Evolutionary conservation across 2,329 filamentous ascomycete species (phyloP), one percentile per base, ranked within the genome.

Genomic region (Aureobasidium sp.): DNA sequence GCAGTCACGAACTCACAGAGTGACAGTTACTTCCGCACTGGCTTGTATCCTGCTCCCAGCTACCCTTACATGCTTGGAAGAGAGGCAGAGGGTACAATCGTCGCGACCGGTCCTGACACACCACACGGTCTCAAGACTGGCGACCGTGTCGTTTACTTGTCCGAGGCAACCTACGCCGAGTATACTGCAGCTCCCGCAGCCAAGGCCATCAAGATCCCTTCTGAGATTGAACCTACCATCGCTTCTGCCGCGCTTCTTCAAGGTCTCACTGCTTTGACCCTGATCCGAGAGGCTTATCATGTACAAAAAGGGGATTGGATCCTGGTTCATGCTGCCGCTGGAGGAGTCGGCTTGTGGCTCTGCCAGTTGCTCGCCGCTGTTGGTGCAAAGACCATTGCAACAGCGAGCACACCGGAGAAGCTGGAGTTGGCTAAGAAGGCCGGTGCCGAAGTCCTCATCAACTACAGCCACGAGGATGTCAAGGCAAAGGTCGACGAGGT

Each of bases 271-370:
- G 90, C 91, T 0, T 79, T 94, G 67, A 89, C 90, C 0, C 80
- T 96, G 34, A 83, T 91, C 63, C 84, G 87, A 62, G 91, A 96
- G 72, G 84, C 88, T 4, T 80, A 88, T 66, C 69, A 79, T 0
- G 89, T 93, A 6, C 79, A 90, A 71, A 80, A 84, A 66, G 89
- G 87, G 1, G 90, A 95, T 67, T 94, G 88, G 86, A 81, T 91
- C 0, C 83, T 96, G 2, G 85, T 96, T 16, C 90, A 94, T 68
- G 91, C 91, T 0, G 91, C 91, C 0, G 91, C 91, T 0, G 91
- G 91, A 16, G 91, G 91, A 16, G 89, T 91, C 0, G 90, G 89
- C 0, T 77, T 87, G 47, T 83, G 89, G 75, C 80, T 96, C 30
- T 85, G 85, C 41, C 90, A 95, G 79, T 76, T 96, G 66, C 77